Evolutionary conservation across 305 asterid species (phyloP).

Genomic region (Fraxinus floribunda): DNA sequence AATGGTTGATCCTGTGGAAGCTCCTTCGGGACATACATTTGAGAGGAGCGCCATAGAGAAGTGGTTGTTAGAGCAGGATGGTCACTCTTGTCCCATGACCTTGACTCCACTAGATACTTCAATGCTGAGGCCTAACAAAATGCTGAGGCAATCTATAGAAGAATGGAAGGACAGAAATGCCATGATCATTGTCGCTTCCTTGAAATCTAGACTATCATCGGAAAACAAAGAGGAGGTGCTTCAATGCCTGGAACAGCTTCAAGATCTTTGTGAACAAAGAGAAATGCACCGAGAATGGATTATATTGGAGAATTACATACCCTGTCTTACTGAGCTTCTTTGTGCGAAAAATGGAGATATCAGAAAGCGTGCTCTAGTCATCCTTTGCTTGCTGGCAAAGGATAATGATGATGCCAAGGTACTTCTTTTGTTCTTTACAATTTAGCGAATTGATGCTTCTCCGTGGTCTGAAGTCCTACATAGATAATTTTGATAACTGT

Average conservation of each 20-base stretch:
- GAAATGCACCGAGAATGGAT: slow-evolving; percentile 68
- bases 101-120: slow-evolving; percentile 39
- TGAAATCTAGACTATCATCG: slow-evolving; percentile 44
- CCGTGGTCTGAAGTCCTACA: not conserved
- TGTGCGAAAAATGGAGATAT: slow-evolving; percentile 44
- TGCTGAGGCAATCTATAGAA: slow-evolving; percentile 66
- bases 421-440: slow-evolving; percentile 4
- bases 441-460: not conserved
- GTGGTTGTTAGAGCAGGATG: slow-evolving; percentile 48
- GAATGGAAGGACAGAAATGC: slow-evolving; percentile 74
- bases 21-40: slow-evolving; percentile 61
- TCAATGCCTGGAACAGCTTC: slow-evolving; percentile 41
- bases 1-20: slow-evolving; percentile 68
- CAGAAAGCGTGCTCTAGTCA: slow-evolving; percentile 44
- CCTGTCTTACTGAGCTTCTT: slow-evolving; percentile 47
- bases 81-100: slow-evolving; percentile 49
- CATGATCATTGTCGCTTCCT: slow-evolving; percentile 50
- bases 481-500: not conserved
- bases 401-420: slow-evolving; percentile 64
- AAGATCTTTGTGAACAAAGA: slow-evolving; percentile 55
- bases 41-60: slow-evolving; percentile 64
- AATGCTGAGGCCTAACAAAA: slow-evolving; percentile 66
- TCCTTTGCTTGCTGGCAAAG: slow-evolving; percentile 56
- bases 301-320: slow-evolving; percentile 58
- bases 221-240: slow-evolving; percentile 45